Evolutionary conservation across 106 monocot genomes (phyloP), one percentile per base, ranked within the genome.

Genomic region (Triglochin maritima): DNA sequence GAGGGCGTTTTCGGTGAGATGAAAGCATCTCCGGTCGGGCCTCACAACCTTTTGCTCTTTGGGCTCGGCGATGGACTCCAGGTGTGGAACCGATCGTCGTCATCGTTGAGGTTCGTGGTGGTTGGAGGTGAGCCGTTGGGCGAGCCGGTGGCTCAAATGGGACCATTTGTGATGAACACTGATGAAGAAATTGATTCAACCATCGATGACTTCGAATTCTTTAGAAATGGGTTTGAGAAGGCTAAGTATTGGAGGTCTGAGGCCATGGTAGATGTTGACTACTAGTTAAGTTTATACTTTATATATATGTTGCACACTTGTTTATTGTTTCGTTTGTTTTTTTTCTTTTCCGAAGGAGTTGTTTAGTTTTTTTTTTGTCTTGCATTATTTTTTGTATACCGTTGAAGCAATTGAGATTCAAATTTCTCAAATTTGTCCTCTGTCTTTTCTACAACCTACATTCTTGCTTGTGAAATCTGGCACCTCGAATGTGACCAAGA

Each of bases 1-100:
- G 87, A 92, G 63, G 91, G 76, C 11, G 54, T 69, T 12, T 79
- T 83, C 66, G 83, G 83, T 4, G 51, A 41, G 60, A 59, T 57
- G 14, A 52, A 5, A 2, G 54, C 83, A 0, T 3, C 69, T 5
- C 50, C 76, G 0, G 65, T 48, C 47, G 62, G 79, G 4, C 43
- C 64, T 10, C 79, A 80, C 55, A 48, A 77, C 49, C 46, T 59
- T 1, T 57, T 83, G 2, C 66, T 83, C 15, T 50, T 79, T 47
- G 62, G 79, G 61, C 52, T 59, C 4, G 83, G 83, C 3, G 83
- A 83, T 47, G 79, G 79, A 0, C 11, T 83, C 16, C 55, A 49
- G 3, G 72, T 62, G 10, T 73, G 76, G 73, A 83, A 83, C 62
- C 50, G 47, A 8, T 77, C 83, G 9, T 13, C 43, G 9, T 44